Conservation (phyloP, 1,284 basidiomycete species). For the Paramarasmius palmivorus region DNA sequence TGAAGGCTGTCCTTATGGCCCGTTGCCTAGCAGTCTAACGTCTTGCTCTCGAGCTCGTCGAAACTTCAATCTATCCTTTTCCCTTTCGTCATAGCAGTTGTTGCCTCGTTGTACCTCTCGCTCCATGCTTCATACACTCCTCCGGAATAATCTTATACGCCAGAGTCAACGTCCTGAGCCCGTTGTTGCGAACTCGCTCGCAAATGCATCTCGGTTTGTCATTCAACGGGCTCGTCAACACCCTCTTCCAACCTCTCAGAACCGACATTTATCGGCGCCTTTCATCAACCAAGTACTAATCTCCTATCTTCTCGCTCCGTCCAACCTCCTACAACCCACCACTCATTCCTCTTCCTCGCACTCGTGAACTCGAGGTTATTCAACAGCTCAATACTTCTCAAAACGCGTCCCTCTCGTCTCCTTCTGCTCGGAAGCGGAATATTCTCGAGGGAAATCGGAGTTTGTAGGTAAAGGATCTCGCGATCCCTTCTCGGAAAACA, state of each 20-base stretch:
- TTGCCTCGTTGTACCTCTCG: slow-evolving; percentile 80
- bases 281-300: slow-evolving; percentile 78
- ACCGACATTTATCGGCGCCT: slow-evolving; percentile 93
- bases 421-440: neutral
- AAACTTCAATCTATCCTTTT: slow-evolving; percentile 80
- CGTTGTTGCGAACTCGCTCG: no score
- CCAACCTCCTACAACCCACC: slow-evolving; percentile 83
- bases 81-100: slow-evolving; percentile 75
- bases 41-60: slow-evolving; percentile 82
- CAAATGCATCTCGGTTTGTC: slow-evolving; percentile 86
- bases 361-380: slow-evolving; percentile 97
- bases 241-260: slow-evolving; percentile 83
- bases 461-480: slow-evolving; percentile 78
- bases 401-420: slow-evolving; percentile 25
- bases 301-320: slow-evolving; percentile 63
- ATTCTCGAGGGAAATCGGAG: slow-evolving; percentile 69
- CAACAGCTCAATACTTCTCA: slow-evolving; percentile 88
- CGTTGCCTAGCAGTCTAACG: slow-evolving; percentile 86
- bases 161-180: slow-evolving; percentile 90
- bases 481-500: slow-evolving; percentile 88
- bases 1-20: slow-evolving; percentile 98
- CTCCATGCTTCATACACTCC: slow-evolving; percentile 84
- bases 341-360: slow-evolving; percentile 94
- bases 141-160: slow-evolving; percentile 86
- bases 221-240: slow-evolving; percentile 78